Percentiles rank a stretch among this genome's conserved stretches.
These are phyloP conservation scores for Ziziphus jujuba DNA, from an alignment of 306 rosid species.

Conservation along the genomic window DNA sequence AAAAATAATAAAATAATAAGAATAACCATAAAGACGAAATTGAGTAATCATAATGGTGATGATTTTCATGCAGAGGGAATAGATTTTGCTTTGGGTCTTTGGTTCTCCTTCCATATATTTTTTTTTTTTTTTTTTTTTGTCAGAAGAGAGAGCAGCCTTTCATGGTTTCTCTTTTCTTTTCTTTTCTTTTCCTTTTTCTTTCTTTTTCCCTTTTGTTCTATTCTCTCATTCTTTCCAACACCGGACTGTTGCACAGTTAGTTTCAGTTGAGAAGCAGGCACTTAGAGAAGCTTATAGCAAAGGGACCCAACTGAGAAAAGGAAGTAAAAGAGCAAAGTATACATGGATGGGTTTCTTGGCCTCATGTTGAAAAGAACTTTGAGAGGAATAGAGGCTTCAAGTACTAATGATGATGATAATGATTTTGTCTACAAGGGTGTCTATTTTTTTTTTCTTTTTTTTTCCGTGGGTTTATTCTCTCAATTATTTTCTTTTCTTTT, in stretches of 20 bases:
- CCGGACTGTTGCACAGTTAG: constrained; percentile 46
- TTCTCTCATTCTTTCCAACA: constrained; percentile 54
- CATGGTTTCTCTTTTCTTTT: constrained; percentile 19
- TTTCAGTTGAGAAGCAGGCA: constrained; percentile 46
- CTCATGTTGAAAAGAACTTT: constrained; percentile 48
- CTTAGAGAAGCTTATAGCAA: constrained; percentile 12
- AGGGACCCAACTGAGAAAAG: constrained; percentile 25
- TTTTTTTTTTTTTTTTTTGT: constrained; percentile 16
- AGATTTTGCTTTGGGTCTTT: constrained; percentile 47
- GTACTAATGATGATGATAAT: constrained; percentile 47
- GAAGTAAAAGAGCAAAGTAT: constrained; percentile 41
- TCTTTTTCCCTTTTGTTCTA: constrained; percentile 31
- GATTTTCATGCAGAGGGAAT: constrained; percentile 66
- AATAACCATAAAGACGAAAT: constrained; percentile 40
- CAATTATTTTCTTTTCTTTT: constrained; percentile 10
- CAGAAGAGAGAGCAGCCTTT: constrained; percentile 66
- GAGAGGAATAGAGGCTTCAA: constrained; percentile 39
- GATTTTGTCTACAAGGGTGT: constrained; percentile 41
- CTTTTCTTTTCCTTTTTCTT: constrained; percentile 12
- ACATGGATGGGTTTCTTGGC: constrained; percentile 34
- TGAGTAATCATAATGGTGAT: constrained; percentile 52
- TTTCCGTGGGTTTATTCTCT: constrained; percentile 16
- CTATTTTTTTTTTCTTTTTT: constrained; percentile 21
- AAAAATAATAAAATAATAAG: constrained; percentile 59
- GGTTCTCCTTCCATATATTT: constrained; percentile 38